These are phyloP conservation scores for Verticillium alfalfae DNA, from an alignment of 2,329 filamentous ascomycete genomes.

Conservation along the genomic window DNA sequence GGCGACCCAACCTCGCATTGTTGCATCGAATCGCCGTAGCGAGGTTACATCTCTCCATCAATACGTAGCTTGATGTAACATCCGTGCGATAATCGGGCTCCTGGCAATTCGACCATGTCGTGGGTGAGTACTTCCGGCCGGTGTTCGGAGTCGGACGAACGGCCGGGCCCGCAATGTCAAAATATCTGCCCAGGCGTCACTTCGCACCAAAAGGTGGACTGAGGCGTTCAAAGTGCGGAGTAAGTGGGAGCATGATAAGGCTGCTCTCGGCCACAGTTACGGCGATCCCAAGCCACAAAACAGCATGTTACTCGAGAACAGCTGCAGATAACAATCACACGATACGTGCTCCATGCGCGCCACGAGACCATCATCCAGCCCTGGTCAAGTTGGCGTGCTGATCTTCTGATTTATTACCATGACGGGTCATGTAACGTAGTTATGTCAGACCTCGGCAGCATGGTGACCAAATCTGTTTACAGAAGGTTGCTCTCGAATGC, in stretches of 20 bases:
- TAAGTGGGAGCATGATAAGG: background rate
- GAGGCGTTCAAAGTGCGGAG: background rate
- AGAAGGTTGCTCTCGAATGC: too few relatives aligned
- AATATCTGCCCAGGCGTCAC: background rate
- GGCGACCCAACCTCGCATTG: background rate
- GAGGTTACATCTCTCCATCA: background rate
- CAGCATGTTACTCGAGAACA: too few relatives aligned
- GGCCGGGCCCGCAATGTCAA: background rate
- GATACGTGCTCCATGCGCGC: too few relatives aligned
- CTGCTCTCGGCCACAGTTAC: background rate
- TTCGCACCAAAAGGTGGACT: background rate
- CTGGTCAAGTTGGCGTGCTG: too few relatives aligned
- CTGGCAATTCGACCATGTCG: background rate
- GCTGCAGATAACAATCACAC: slow-evolving; percentile 8
- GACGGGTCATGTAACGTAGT: too few relatives aligned
- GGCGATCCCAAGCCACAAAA: background rate
- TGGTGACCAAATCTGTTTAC: too few relatives aligned
- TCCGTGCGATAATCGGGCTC: background rate
- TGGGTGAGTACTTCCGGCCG: too few relatives aligned
- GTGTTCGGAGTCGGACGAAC: background rate
- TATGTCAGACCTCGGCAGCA: too few relatives aligned
- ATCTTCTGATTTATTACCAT: too few relatives aligned
- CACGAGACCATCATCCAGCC: too few relatives aligned
- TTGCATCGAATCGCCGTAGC: background rate
- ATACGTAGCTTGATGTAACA: background rate